Evolutionary conservation across 805 yeast species (phyloP), one percentile per base, ranked within the genome.

Genomic region (Wickerhamomyces tratensis): DNA sequence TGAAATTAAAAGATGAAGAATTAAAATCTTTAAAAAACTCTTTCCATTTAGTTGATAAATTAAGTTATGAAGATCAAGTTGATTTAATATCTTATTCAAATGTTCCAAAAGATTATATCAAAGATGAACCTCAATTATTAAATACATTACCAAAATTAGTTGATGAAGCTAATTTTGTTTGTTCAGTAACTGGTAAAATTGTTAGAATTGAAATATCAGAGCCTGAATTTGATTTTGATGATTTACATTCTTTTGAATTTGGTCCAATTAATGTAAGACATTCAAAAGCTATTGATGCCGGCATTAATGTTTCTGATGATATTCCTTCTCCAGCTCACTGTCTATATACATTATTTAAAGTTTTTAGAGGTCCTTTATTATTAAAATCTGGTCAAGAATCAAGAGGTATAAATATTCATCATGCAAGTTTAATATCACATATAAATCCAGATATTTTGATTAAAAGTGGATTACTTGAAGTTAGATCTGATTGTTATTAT

Each of bases 341-440:
- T 50, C 64, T 83, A 25, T 64, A 66, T 39, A 81, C 86, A 0
- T 53, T 86, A 14, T 69, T 73, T 49, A 77, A 76, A 46, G 81
- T 83, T 8, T 62, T 86, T 39, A 75, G 69, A 47, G 89, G 87
- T 2, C 91, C 95, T 0, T 58, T 86, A 25, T 56, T 65, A 8
- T 57, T 71, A 25, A 59, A 55, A 2, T 62, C 71, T 3, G 62
- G 58, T 3, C 72, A 69, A 6, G 74, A 72, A 10, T 60, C 67
- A 4, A 79, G 75, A 51, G 76, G 82, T 0, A 79, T 87, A 35
- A 67, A 71, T 46, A 58, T 75, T 5, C 57, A 62, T n/a, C 72
- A 72, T 46, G 65, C 76, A 13, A 63, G 71, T 2, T 59, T 83
- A 44, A 77, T 74, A 47, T 64, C 83, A 4, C 76, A 76, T 43